A percentile compares a stretch with the other conserved stretches of the same genome.
These are phyloP conservation scores for Leccinellum albellum DNA, from an alignment of 768 basidiomycete species.

Conservation along the genomic window DNA sequence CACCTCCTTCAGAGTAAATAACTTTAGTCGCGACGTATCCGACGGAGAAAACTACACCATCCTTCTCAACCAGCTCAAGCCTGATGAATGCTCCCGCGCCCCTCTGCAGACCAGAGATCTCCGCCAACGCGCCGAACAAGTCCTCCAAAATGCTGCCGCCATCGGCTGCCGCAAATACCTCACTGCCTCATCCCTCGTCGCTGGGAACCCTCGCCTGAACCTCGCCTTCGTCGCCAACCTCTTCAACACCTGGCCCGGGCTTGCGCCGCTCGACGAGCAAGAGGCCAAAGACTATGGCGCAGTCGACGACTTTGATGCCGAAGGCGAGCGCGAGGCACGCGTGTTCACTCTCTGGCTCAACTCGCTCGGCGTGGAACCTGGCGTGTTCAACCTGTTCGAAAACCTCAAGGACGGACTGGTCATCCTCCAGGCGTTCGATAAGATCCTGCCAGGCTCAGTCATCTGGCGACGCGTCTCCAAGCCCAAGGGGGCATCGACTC, in stretches of 20 bases:
- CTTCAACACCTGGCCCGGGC: slow-evolving; percentile 96
- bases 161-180: slow-evolving; percentile 97
- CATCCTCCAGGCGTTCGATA: slow-evolving; percentile 96
- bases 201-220: slow-evolving; percentile 93
- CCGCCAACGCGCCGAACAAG: slow-evolving; percentile 84
- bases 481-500: slow-evolving; percentile 49
- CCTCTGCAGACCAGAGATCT: slow-evolving; percentile 86
- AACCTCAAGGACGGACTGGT: slow-evolving; percentile 89
- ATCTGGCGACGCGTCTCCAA: slow-evolving; percentile 96
- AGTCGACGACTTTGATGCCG: slow-evolving; percentile 97
- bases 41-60: slow-evolving; percentile 98
- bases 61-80: slow-evolving; percentile 92
- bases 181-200: slow-evolving; percentile 83
- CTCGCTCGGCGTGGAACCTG: slow-evolving; percentile 93
- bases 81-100: slow-evolving; percentile 85
- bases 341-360: slow-evolving; percentile 97
- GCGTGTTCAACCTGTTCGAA: slow-evolving; percentile 95
- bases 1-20: slow-evolving; percentile 69
- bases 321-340: slow-evolving; percentile 96
- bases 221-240: slow-evolving; percentile 98
- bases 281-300: slow-evolving; percentile 87
- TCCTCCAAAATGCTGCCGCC: slow-evolving; percentile 87
- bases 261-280: slow-evolving; percentile 90
- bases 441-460: slow-evolving; percentile 87
- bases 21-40: slow-evolving; percentile 95